These are phyloP conservation scores for Jatropha curcas DNA, from an alignment of 345 rosid species.

Conservation along the genomic window DNA sequence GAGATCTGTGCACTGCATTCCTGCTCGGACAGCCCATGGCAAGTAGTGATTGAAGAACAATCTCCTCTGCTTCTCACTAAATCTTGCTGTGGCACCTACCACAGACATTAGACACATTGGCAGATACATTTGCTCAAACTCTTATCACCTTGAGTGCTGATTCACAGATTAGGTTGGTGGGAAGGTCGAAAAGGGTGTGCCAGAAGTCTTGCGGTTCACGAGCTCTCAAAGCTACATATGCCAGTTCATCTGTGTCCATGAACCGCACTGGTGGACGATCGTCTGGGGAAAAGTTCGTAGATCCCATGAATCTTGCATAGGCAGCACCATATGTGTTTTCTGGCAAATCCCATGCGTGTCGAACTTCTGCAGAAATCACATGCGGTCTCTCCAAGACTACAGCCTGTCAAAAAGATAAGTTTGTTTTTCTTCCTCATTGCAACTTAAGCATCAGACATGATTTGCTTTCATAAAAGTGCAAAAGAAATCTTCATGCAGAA, in stretches of 20 bases:
- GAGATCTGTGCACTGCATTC: conserved; percentile 58
- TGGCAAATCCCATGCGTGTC: conserved; percentile 76
- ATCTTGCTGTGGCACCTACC: conserved; percentile 61
- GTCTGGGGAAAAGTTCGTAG: conserved; percentile 73
- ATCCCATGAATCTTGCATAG: conserved; percentile 81
- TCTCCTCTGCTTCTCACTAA: conserved; percentile 60
- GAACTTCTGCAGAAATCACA: conserved; percentile 57
- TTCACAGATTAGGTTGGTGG: conserved; percentile 69
- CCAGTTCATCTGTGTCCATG: conserved; percentile 74
- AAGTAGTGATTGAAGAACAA: conserved; percentile 62
- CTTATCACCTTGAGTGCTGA: conserved; percentile 73
- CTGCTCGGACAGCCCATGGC: conserved; percentile 70
- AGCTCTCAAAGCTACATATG: conserved; percentile 66
- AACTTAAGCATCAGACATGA: background rate
- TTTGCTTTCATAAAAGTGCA: background rate
- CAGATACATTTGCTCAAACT: conserved; percentile 74
- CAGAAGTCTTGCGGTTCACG: conserved; percentile 83
- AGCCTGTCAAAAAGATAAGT: conserved; percentile 38
- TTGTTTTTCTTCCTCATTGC: background rate
- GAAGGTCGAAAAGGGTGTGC: conserved; percentile 75
- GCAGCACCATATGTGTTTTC: conserved; percentile 77
- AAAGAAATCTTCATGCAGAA: background rate
- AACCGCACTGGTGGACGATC: conserved; percentile 78
- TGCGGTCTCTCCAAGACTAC: conserved; percentile 65
- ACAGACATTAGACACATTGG: conserved; percentile 73